Percentiles rank a stretch among this genome's conserved stretches.
Conservation (phyloP, 2,329 filamentous ascomycete genomes). For the Bretziella fagacearum region DNA sequence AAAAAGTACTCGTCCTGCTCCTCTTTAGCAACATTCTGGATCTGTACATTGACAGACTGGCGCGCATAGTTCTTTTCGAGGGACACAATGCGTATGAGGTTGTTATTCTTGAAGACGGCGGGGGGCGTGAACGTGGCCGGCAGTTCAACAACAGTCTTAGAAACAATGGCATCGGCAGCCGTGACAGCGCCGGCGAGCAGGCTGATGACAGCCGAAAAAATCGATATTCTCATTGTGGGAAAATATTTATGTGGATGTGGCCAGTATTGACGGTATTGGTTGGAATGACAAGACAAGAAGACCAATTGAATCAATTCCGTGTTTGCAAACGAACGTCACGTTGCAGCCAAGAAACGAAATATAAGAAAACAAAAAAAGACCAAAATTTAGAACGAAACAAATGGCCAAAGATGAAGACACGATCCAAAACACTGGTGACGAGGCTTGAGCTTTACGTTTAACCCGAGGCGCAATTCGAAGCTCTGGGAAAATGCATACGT, state of each 20-base stretch:
- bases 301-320: not conserved
- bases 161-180: conserved; percentile 23
- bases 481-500: conserved; percentile 18
- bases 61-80: conserved; percentile 83
- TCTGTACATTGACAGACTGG: conserved; percentile 82
- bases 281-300: not conserved
- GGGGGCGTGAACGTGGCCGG: conserved; percentile 63
- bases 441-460: conserved; percentile 7
- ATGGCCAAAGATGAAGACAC: conserved; percentile 13
- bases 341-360: not conserved
- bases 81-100: conserved; percentile 78
- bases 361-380: not conserved
- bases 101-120: conserved; percentile 73
- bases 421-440: conserved; percentile 11
- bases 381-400: not conserved
- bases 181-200: conserved; percentile 30
- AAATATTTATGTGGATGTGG: not conserved
- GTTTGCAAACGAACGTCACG: not conserved
- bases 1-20: conserved; percentile 84
- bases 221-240: conserved; percentile 26
- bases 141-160: conserved; percentile 41
- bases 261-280: not conserved
- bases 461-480: conserved; percentile 8
- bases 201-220: conserved; percentile 42
- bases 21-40: conserved; percentile 68